Conservation (phyloP, 2,329 filamentous ascomycete genomes). For the Pezicula carpinea region DNA sequence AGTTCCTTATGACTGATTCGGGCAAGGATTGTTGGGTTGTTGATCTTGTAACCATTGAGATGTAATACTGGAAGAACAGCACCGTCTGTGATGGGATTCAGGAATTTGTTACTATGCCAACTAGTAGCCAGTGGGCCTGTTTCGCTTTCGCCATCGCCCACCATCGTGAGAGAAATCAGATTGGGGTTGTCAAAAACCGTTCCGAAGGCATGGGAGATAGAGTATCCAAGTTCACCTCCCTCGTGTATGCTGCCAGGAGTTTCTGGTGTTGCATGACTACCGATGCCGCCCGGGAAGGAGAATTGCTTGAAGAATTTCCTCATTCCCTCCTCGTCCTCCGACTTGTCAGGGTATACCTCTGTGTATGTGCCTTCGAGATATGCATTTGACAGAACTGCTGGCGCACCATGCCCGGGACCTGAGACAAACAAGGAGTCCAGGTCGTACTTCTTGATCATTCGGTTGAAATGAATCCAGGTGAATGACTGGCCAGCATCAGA, state of each 20-base stretch:
- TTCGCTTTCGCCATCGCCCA: constrained; percentile 78
- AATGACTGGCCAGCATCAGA: constrained; percentile 78
- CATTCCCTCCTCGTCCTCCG: constrained; percentile 63
- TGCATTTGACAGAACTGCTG: constrained; percentile 69
- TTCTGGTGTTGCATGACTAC: constrained; percentile 74
- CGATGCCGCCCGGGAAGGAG: constrained; percentile 75
- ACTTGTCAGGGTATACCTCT: constrained; percentile 72
- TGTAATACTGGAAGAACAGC: constrained; percentile 75
- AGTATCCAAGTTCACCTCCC: constrained; percentile 78
- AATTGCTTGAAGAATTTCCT: constrained; percentile 78
- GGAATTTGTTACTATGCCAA: constrained; percentile 80
- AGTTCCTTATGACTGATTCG: constrained; percentile 72
- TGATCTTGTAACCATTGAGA: constrained; percentile 82
- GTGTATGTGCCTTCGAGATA: constrained; percentile 76
- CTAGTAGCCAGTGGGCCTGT: constrained; percentile 74
- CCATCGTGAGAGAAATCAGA: constrained; percentile 71
- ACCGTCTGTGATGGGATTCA: constrained; percentile 74
- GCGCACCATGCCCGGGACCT: constrained; percentile 73
- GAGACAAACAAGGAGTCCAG: constrained; percentile 69
- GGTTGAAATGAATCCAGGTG: constrained; percentile 79
- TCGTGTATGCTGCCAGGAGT: constrained; percentile 75
- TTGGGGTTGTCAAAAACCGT: constrained; percentile 71
- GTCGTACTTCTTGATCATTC: constrained; percentile 75
- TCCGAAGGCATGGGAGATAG: constrained; percentile 74
- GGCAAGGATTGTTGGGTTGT: constrained; percentile 70